phyloP scores from a whole-genome alignment of 1,284 basidiomycete species.

The Inonotus obliquus region DNA sequence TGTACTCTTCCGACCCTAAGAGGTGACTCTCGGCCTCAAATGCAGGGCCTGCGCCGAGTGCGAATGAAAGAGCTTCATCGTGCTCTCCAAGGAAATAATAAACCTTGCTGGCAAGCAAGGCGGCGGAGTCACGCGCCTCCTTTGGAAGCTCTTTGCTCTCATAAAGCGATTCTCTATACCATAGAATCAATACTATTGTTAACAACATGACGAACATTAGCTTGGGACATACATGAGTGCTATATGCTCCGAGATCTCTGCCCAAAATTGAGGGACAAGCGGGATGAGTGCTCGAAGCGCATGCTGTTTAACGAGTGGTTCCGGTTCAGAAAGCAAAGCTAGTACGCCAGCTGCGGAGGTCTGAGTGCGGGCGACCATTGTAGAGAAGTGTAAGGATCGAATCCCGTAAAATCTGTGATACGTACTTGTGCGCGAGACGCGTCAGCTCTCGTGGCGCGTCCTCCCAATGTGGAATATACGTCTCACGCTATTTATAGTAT shows the following conservation, averaged over 20 bases:
- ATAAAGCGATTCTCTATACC: conserved; percentile 78
- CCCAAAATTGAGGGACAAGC: conserved; percentile 92
- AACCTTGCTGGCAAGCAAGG: conserved; percentile 89
- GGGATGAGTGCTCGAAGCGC: conserved; percentile 79
- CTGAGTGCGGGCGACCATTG: conserved; percentile 62
- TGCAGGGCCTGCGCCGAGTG: conserved; percentile 81
- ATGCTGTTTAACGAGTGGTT: conserved; percentile 83
- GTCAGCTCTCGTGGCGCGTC: conserved; percentile 15
- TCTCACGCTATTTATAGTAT: background rate
- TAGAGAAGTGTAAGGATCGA: conserved; percentile 20
- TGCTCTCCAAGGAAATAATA: conserved; percentile 95
- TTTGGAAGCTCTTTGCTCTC: conserved; percentile 75
- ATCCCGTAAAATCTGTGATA: background rate
- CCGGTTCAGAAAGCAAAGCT: conserved; percentile 83
- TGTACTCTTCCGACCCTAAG: conserved; percentile 74
- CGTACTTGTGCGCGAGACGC: conserved; percentile 5
- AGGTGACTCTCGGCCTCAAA: conserved; percentile 73
- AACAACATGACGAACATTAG: conserved; percentile 10
- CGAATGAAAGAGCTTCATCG: conserved; percentile 90
- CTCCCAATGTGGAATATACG: background rate
- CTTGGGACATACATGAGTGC: conserved; percentile 68
- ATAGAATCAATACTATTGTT: conserved; percentile 20
- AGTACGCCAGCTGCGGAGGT: conserved; percentile 87
- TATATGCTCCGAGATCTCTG: conserved; percentile 94
- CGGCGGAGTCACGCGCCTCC: conserved; percentile 74